phyloP scores from a whole-genome alignment of 306 rosid species.

The Fragaria vesca region DNA sequence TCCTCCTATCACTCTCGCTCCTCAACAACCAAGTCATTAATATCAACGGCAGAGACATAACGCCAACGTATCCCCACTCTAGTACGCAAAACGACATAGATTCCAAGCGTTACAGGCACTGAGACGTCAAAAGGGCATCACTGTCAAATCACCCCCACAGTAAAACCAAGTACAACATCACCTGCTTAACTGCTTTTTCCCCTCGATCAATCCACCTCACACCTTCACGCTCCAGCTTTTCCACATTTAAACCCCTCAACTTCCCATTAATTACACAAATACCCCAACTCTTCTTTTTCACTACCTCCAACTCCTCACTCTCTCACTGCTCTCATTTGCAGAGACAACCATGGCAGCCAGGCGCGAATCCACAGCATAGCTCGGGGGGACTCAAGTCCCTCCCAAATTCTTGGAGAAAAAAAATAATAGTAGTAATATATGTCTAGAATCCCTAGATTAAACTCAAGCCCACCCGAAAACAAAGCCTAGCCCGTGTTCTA shows the following conservation, averaged over 20 bases:
- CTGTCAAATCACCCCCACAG: constrained; percentile 3
- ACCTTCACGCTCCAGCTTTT: not conserved
- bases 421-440: too few relatives aligned
- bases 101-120: not conserved
- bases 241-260: constrained; percentile 30
- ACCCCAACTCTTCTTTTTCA: not conserved
- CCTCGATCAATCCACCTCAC: not conserved
- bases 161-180: not conserved
- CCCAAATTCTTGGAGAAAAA: too few relatives aligned
- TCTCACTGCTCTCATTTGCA: constrained; percentile 19
- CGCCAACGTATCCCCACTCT: not conserved
- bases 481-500: too few relatives aligned
- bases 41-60: not conserved
- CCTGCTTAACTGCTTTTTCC: not conserved
- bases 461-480: too few relatives aligned
- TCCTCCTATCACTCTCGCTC: not conserved
- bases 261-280: constrained; percentile 32
- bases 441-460: too few relatives aligned
- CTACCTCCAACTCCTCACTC: not conserved
- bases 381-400: too few relatives aligned
- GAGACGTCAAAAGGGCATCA: not conserved
- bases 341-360: constrained; percentile 56
- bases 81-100: not conserved
- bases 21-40: not conserved
- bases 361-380: too few relatives aligned